Percentiles rank a stretch among this genome's conserved stretches.
phyloP scores from a whole-genome alignment of 306 rosid species.

The Quercus gilva region DNA sequence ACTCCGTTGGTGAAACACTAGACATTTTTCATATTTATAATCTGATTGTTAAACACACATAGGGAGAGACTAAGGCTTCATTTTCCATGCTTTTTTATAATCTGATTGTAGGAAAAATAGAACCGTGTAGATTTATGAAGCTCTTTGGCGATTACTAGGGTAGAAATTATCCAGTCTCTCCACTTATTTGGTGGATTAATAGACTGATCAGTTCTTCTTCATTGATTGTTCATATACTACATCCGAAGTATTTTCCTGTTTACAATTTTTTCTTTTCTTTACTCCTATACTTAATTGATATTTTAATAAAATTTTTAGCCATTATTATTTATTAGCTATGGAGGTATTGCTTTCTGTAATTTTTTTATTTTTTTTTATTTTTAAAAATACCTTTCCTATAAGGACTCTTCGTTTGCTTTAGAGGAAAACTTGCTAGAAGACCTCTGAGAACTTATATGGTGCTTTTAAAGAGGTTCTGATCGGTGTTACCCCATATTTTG shows the following conservation, averaged over 20 bases:
- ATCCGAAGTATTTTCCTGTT: background rate
- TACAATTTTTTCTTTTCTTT: background rate
- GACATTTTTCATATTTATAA: too few relatives aligned
- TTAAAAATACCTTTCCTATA: too few relatives aligned
- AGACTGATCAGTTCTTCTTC: background rate
- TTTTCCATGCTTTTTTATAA: too few relatives aligned
- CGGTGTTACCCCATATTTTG: background rate
- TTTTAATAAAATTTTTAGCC: background rate
- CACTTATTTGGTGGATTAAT: background rate
- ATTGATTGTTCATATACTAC: too few relatives aligned
- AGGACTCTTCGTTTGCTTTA: too few relatives aligned
- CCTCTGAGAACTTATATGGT: background rate
- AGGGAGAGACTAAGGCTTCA: too few relatives aligned
- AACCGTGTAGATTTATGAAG: background rate
- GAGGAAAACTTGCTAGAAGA: too few relatives aligned
- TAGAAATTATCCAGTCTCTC: background rate
- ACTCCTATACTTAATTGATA: background rate
- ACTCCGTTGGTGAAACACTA: too few relatives aligned
- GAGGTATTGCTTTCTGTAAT: background rate
- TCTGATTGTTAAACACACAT: too few relatives aligned
- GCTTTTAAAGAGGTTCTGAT: background rate
- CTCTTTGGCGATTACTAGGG: background rate
- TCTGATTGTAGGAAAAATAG: too few relatives aligned
- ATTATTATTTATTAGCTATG: background rate
- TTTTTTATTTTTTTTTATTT: too few relatives aligned